These are phyloP conservation scores for Calonectria naviculata DNA, from an alignment of 2,329 filamentous ascomycete species.

Conservation along the genomic window DNA sequence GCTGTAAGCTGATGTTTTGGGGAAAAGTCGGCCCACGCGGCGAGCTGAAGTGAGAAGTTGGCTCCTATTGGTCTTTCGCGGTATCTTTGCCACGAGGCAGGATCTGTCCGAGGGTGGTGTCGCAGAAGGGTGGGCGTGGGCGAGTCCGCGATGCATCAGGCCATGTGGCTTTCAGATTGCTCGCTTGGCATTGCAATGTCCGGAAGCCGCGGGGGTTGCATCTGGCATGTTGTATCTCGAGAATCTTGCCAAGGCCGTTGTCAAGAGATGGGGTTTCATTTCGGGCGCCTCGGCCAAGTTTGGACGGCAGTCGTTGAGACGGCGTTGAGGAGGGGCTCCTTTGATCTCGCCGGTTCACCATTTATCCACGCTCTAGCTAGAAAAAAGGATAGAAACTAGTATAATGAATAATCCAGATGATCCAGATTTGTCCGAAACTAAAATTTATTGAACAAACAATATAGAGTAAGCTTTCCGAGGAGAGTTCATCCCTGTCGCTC, in stretches of 20 bases:
- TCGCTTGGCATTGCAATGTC: not conserved
- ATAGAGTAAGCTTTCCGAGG: not conserved
- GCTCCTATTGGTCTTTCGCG: not conserved
- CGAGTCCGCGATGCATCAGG: not conserved
- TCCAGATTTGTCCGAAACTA: not conserved
- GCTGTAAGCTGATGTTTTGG: not conserved
- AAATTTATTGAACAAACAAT: not conserved
- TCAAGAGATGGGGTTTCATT: slow-evolving; percentile 7
- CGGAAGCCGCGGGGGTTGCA: slow-evolving; percentile 8
- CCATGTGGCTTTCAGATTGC: slow-evolving; percentile 9
- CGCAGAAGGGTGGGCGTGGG: not conserved
- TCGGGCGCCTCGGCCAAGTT: not conserved
- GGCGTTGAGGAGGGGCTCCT: not conserved
- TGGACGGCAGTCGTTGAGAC: not conserved
- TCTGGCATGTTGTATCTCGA: slow-evolving; percentile 5
- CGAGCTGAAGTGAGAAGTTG: not conserved
- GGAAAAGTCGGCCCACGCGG: slow-evolving; percentile 1
- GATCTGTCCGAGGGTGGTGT: slow-evolving; percentile 3
- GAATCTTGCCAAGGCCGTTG: not conserved
- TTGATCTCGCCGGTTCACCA: not conserved
- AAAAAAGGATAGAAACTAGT: not conserved
- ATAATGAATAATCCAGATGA: not conserved
- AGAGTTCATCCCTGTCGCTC: not conserved
- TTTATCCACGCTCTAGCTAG: not conserved
- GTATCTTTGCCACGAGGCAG: slow-evolving; percentile 8